Evolutionary conservation across 805 yeast genomes (phyloP), one percentile per base, ranked within the genome.

Genomic region (Candida piceae): DNA sequence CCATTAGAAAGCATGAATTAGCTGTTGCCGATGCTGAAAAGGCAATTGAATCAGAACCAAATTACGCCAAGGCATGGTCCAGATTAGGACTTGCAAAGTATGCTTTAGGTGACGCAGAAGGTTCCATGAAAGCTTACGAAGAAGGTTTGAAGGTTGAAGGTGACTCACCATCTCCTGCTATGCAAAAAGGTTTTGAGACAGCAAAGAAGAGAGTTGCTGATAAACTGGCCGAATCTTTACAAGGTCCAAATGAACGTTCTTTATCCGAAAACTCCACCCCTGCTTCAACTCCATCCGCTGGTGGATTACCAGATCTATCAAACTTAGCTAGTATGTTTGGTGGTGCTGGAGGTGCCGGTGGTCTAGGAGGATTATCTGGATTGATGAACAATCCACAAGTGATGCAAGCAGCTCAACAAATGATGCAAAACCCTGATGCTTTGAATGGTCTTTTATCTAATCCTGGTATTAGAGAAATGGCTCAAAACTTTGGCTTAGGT

Each of bases 51-150:
- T 66, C 80, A 35, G 88, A 90, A 56, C 83, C 96, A 36, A 52
- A 67, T 6, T 93, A 86, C 52, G 79, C 96, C 22, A 89, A 90
- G 68, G 96, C 95, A 9, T 93, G 88, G 72, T 85, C 96, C 5
- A 81, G 98, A 62, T 70, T 93, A 49, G 98, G 97, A 3, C 77
- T 89, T 50, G 97, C 98, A 4, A 78, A 82, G 57, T 90, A 82
- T 61, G 95, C 96, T n/a, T 69, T 84, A 41, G 95, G 95, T n/a
- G 90, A 89, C 57, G 80, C 90, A 41, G 79, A 84, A 62, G 95
- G 83, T 35, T 76, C 98, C 10, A 69, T 88, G 69, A 83, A 87
- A 32, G 97, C 97, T 20, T 93, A 93, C 65, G 80, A 84, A 63
- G 72, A 71, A 46, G 98, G 96, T 27, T 63, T 93, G 48, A 88